Evolutionary conservation across 1,284 basidiomycete species (phyloP).

Genomic region (Ganoderma sinense): DNA sequence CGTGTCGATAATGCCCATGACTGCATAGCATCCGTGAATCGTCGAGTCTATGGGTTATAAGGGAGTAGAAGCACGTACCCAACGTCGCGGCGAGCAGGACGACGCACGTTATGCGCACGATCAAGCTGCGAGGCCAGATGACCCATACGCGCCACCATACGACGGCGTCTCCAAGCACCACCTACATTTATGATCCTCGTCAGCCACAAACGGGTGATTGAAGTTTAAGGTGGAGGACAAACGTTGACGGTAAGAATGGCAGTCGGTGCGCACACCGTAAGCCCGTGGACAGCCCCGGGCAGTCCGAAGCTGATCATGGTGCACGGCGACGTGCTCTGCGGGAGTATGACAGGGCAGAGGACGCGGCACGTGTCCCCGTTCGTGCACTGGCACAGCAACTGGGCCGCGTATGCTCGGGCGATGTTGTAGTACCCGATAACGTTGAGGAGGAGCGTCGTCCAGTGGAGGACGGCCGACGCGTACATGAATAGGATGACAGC

Average conservation of each 20-base stretch:
- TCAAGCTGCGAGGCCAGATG: slow-evolving; percentile 4
- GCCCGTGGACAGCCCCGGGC: neutral
- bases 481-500: slow-evolving; percentile 4
- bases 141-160: slow-evolving; percentile 17
- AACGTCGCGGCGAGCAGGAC: slow-evolving; percentile 11
- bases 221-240: too few relatives aligned
- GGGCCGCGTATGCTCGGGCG: neutral
- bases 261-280: slow-evolving; percentile 4
- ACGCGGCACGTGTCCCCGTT: neutral
- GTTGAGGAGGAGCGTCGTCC: slow-evolving; percentile 6
- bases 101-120: neutral
- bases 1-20: neutral
- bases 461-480: slow-evolving; percentile 2
- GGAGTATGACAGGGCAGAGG: neutral
- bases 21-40: too few relatives aligned
- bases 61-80: neutral
- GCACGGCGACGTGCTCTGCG: neutral
- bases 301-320: neutral
- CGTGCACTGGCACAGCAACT: neutral
- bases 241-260: neutral
- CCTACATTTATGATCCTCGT: neutral
- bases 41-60: too few relatives aligned
- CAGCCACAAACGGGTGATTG: neutral
- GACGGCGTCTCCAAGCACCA: slow-evolving; percentile 1
- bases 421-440: slow-evolving; percentile 5